Conservation (phyloP, 257 asterid species). For the Solanum lycopersicoides region DNA sequence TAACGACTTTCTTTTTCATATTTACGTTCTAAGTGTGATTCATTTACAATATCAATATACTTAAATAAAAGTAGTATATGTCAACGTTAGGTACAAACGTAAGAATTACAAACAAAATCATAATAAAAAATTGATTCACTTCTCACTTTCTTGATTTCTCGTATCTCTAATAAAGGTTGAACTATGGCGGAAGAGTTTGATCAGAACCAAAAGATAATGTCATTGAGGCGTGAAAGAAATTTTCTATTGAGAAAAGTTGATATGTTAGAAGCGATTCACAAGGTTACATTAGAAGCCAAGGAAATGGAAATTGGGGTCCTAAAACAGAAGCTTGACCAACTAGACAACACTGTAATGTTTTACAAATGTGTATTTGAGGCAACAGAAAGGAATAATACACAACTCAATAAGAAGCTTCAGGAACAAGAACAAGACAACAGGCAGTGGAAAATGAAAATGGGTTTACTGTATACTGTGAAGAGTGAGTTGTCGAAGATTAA, state of each 20-base stretch:
- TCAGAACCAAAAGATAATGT: neutral
- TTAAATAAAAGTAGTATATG: neutral
- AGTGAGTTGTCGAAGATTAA: neutral
- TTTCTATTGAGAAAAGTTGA: neutral
- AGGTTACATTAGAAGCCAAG: neutral
- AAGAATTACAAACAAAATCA: neutral
- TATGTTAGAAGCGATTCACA: neutral
- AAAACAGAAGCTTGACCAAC: neutral
- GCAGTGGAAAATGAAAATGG: neutral
- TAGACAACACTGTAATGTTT: neutral
- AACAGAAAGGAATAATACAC: neutral
- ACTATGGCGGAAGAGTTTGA: neutral
- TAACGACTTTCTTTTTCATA: neutral
- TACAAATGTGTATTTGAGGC: too few species aligned
- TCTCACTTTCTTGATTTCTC: neutral
- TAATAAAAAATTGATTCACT: neutral
- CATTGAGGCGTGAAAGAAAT: neutral
- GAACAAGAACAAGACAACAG: neutral
- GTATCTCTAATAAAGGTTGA: neutral
- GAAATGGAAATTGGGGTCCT: neutral
- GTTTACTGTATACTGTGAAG: neutral
- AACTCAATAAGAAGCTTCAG: neutral
- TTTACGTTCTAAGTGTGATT: neutral
- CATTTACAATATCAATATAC: neutral
- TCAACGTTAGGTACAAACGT: neutral